Evolutionary conservation across 306 rosid genomes (phyloP), one percentile per base, ranked within the genome.

Genomic region (Sechiopsis laciniata): DNA sequence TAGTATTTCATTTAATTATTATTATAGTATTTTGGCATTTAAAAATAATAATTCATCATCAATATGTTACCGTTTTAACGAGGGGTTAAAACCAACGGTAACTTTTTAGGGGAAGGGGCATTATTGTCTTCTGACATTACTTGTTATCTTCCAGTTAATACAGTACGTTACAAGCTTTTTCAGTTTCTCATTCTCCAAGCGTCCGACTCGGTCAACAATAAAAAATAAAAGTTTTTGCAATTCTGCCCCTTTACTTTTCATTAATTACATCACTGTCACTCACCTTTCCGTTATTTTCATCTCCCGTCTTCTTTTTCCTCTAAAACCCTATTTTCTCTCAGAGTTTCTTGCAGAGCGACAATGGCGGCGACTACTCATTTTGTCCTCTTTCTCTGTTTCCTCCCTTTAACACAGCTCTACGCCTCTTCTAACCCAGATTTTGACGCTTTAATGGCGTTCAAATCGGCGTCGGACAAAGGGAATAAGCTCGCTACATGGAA

Each of bases 401-500:
- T 29, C 55, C 8, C 60, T 70, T 40, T 61, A 11, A 54, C 74
- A 52, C 19, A 17, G 56, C 60, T 68, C 37, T 67, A 72, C 13
- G 74, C 82, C 75, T 67, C 79, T 48, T 0, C 37, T 0, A 75
- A 80, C 80, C 74, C 85, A 14, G 98, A 92, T 73, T 37, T 80
- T 29, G 74, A 82, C 6, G 62, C 90, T 35, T 55, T 92, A 14
- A 17, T 90, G 74, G 84, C 88, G 12, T 92, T 92, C 83, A 92
- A 84, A 79, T 60, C 81, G 12, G 7, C 77, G 46, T 75, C 96
- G 6, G 96, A 90, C 75, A 15, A 78, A 0, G 65, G 71, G 71
- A 79, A 87, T 75, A 83, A 42, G 61, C 96, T 92, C 65, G 11
- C 87, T 6, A 12, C 71, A 10, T 92, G 98, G 98, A 90, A 82